Evolutionary conservation across 352 stramenopile genomes (phyloP).

Genomic region (Pythium sp.): DNA sequence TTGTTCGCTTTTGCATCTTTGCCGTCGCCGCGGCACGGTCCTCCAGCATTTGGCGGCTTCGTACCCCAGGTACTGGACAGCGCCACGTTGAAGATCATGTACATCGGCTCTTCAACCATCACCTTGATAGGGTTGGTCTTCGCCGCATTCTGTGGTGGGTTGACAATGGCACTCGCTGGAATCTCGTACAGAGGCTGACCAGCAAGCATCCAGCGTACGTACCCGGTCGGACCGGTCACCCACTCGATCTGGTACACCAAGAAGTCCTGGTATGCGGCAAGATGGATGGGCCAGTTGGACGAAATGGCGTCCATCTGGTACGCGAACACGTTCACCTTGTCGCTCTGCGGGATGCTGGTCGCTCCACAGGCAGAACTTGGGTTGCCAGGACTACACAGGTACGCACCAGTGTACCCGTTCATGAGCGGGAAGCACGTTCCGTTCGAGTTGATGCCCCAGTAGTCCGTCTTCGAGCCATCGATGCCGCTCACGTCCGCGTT

Average conservation of each 20-base stretch:
- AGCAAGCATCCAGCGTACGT: slow-evolving; percentile 78
- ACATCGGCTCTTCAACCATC: slow-evolving; percentile 95
- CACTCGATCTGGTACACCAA: slow-evolving; percentile 72
- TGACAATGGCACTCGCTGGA: slow-evolving; percentile 47
- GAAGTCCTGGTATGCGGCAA: slow-evolving; percentile 79
- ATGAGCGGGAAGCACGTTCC: slow-evolving; percentile 58
- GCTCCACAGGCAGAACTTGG: slow-evolving; percentile 26
- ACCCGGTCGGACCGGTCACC: slow-evolving; percentile 51
- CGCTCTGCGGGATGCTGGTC: slow-evolving; percentile 14
- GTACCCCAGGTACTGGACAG: slow-evolving; percentile 90
- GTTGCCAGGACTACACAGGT: slow-evolving; percentile 57
- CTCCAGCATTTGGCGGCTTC: slow-evolving; percentile 58
- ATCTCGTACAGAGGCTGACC: slow-evolving; percentile 89
- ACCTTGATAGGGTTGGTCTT: slow-evolving; percentile 79
- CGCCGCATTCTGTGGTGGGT: slow-evolving; percentile 40
- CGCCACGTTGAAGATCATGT: slow-evolving; percentile 95
- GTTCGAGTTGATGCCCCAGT: slow-evolving; percentile 63
- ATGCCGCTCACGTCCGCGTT: slow-evolving; percentile 44
- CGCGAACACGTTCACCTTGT: slow-evolving; percentile 39
- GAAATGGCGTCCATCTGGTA: slow-evolving; percentile 94
- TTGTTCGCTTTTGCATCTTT: slow-evolving; percentile 36
- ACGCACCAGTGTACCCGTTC: slow-evolving; percentile 60
- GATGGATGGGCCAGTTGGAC: slow-evolving; percentile 84
- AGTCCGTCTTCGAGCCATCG: slow-evolving; percentile 25
- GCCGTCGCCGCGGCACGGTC: slow-evolving; percentile 52